These are phyloP conservation scores for Plasmodium inui DNA, from an alignment of 169 alveolate species.

Conservation along the genomic window DNA sequence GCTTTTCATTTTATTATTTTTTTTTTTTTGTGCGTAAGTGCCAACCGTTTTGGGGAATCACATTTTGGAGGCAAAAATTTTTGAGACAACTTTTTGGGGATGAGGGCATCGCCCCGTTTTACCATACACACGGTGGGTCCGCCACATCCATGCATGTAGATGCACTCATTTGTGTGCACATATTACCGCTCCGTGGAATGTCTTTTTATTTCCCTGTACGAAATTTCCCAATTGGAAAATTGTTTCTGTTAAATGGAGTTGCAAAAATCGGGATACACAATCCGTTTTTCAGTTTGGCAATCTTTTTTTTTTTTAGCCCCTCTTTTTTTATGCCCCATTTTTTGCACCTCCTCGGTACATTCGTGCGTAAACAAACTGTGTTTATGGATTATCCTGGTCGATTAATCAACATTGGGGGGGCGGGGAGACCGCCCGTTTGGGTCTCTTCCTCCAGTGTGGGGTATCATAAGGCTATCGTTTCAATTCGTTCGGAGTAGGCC, in stretches of 20 bases:
- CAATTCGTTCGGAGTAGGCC: not conserved
- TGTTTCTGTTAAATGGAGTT: not conserved
- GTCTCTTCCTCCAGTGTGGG: not conserved
- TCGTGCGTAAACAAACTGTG: not conserved
- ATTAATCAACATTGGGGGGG: not conserved
- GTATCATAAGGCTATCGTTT: not conserved
- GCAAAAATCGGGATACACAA: not conserved
- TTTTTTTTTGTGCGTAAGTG: not conserved
- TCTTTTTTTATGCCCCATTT: not conserved
- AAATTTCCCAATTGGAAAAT: not conserved
- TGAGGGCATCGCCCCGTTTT: not conserved
- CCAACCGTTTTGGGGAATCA: not conserved
- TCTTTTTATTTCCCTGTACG: not conserved
- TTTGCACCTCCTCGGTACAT: not conserved
- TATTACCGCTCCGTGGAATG: not conserved
- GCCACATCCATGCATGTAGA: not conserved
- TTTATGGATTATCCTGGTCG: not conserved
- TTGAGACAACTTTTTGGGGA: not conserved
- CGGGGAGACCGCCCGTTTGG: not conserved
- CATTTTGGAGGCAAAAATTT: not conserved
- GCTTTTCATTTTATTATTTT: not conserved
- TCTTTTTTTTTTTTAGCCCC: not conserved
- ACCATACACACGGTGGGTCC: not conserved
- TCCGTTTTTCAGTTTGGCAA: not conserved
- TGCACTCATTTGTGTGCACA: not conserved